A percentile compares a stretch with the other conserved stretches of the same genome.
phyloP scores from a whole-genome alignment of 257 asterid genomes.

The Datura wrightii region DNA sequence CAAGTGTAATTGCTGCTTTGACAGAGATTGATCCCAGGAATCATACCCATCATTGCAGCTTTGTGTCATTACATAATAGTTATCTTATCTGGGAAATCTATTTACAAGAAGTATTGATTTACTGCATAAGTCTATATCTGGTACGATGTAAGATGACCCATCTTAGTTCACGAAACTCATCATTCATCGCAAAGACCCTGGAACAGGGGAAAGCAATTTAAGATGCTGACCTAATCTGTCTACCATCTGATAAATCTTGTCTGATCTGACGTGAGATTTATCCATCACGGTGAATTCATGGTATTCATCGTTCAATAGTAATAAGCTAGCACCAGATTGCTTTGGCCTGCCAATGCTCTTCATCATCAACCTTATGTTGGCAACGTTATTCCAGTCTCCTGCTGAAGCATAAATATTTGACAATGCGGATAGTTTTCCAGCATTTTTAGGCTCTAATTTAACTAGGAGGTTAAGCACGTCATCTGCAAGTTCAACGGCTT shows the following conservation, averaged over 20 bases:
- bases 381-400: conserved; percentile 72
- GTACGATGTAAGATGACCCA: neutral
- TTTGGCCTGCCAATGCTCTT: conserved; percentile 48
- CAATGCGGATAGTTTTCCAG: conserved; percentile 54
- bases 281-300: conserved; percentile 77
- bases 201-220: conserved; percentile 45
- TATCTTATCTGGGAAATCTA: conserved; percentile 13
- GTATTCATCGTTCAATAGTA: conserved; percentile 57
- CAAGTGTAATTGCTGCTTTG: neutral
- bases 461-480: conserved; percentile 53
- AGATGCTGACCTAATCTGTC: conserved; percentile 61
- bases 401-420: conserved; percentile 64
- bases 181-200: conserved; percentile 34
- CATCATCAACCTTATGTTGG: conserved; percentile 59
- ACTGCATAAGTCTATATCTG: conserved; percentile 8
- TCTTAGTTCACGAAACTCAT: conserved; percentile 6
- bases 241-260: conserved; percentile 58
- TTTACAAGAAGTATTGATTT: conserved; percentile 7
- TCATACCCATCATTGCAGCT: neutral
- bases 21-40: neutral
- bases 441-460: conserved; percentile 54
- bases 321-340: conserved; percentile 62
- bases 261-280: conserved; percentile 63
- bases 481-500: conserved; percentile 52
- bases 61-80: neutral